Conservation (phyloP, 164 flowering plant species). For the Pachysandra terminalis region DNA sequence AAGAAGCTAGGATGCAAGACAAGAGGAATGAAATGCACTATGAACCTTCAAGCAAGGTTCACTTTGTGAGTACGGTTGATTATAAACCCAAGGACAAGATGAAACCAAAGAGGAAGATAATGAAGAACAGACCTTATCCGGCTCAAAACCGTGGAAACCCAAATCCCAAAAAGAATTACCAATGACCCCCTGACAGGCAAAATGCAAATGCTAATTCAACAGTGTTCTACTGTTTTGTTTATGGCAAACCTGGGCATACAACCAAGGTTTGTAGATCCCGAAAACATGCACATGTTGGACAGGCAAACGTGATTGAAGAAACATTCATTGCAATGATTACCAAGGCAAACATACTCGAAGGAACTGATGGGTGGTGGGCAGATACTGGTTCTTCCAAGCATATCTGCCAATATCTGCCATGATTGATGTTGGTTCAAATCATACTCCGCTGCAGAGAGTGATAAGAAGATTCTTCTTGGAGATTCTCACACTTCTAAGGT, state of each 20-base stretch:
- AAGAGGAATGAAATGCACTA: neutral
- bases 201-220: too few species aligned
- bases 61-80: too few species aligned
- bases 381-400: constrained; percentile 16
- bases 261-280: neutral
- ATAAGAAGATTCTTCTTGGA: constrained; percentile 6
- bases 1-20: constrained; percentile 7
- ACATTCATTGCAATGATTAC: constrained; percentile 16
- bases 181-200: too few species aligned
- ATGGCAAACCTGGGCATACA: constrained; percentile 4
- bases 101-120: too few species aligned
- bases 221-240: neutral
- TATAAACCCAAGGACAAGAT: too few species aligned
- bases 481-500: constrained; percentile 8
- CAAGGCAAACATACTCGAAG: neutral
- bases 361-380: constrained; percentile 23
- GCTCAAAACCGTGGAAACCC: too few species aligned
- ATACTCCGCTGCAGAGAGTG: too few species aligned
- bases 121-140: too few species aligned
- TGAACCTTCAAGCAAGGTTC: too few species aligned
- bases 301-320: constrained; percentile 16
- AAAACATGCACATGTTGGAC: neutral
- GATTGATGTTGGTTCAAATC: constrained; percentile 13
- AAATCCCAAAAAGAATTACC: too few species aligned
- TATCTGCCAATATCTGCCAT: neutral